Conservation (phyloP, 352 stramenopile species). For the Phytopythium ostracodes region DNA sequence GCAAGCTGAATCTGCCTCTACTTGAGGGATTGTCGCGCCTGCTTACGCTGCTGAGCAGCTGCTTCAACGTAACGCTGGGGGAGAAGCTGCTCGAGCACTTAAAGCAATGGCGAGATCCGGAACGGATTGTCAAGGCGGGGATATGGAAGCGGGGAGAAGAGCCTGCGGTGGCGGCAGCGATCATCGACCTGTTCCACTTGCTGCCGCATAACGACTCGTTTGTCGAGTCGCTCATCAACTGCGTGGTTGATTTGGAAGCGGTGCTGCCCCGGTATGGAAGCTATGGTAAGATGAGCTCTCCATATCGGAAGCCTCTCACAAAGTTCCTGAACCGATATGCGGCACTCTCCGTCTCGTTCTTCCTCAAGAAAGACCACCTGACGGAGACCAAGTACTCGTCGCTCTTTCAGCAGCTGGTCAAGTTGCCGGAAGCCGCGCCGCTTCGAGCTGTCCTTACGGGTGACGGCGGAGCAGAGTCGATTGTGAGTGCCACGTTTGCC, state of each 20-base stretch:
- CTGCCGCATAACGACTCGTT: slow-evolving; percentile 94
- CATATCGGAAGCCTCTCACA: slow-evolving; percentile 90
- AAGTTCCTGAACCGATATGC: slow-evolving; percentile 93
- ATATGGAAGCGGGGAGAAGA: slow-evolving; percentile 95
- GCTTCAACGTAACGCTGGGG: slow-evolving; percentile 97
- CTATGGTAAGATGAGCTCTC: slow-evolving; percentile 86
- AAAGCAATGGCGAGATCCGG: slow-evolving; percentile 91
- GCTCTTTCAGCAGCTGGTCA: slow-evolving; percentile 94
- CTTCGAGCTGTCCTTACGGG: slow-evolving; percentile 87
- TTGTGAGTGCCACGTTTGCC: slow-evolving; percentile 93
- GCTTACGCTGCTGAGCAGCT: slow-evolving; percentile 92
- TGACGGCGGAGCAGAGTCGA: slow-evolving; percentile 83
- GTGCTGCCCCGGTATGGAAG: slow-evolving; percentile 90
- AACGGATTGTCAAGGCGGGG: slow-evolving; percentile 87
- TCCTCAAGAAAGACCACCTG: slow-evolving; percentile 83
- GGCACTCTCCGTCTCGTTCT: slow-evolving; percentile 78
- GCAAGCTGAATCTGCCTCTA: slow-evolving; percentile 95
- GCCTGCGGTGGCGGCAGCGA: slow-evolving; percentile 91
- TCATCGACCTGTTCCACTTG: slow-evolving; percentile 96
- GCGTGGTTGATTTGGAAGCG: slow-evolving; percentile 92
- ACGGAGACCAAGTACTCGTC: slow-evolving; percentile 87
- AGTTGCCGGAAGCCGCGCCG: slow-evolving; percentile 81
- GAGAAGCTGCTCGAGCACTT: slow-evolving; percentile 97
- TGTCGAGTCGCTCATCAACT: slow-evolving; percentile 94
- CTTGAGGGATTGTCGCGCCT: slow-evolving; percentile 92